Base-by-base conservation (phyloP, 257 asterid species). In the Solanum piurae region DNA sequence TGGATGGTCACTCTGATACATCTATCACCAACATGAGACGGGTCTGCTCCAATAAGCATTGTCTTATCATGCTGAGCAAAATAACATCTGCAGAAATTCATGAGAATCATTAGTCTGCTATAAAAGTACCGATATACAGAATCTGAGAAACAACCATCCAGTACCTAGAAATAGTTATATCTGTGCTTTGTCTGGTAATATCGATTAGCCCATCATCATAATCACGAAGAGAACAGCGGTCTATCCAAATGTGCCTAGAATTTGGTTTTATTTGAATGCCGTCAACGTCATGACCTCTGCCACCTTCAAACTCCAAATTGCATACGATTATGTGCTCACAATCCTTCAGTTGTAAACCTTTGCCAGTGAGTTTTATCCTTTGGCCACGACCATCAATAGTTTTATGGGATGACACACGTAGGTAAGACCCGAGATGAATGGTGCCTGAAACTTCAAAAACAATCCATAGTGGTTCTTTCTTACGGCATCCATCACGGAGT, bases 321-420 rank as follows among this genome's bases (percentile, higher is more conserved):
- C 99, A 96, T 88, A 96, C 89, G 69, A 96, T 95, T 83, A 96
- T 92, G 76, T 96, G 96, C 74, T 95, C 97, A 88, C 99, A 95
- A 8, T 94, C 98, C 77, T 95, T 94, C 91, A 96, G 88, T 89
- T 97, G 90, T 88, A 96, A 90, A 46, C 98, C 99, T 91, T 96
- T 96, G 37, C 99, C 98, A 27, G 95, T 94, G 88, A 96, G 88
- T 89, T 92, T 95, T 83, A 96, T 88, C 89, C 93, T 91, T 89
- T 93, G 98, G 38, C 99, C 99, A 89, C 98, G 98, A 82, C 98
- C 99, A 91, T 96, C 99, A 44, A 96, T 89, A 69, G 98, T 95
- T 92, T 94, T 96, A 80, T 94, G 90, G 74, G 99, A 96, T 37
- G 98, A 92, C 31, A 96, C 98, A 21, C 62, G 92, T 88, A 94